Evolutionary conservation across 306 rosid genomes (phyloP).

Genomic region (Notholithocarpus densiflorus): DNA sequence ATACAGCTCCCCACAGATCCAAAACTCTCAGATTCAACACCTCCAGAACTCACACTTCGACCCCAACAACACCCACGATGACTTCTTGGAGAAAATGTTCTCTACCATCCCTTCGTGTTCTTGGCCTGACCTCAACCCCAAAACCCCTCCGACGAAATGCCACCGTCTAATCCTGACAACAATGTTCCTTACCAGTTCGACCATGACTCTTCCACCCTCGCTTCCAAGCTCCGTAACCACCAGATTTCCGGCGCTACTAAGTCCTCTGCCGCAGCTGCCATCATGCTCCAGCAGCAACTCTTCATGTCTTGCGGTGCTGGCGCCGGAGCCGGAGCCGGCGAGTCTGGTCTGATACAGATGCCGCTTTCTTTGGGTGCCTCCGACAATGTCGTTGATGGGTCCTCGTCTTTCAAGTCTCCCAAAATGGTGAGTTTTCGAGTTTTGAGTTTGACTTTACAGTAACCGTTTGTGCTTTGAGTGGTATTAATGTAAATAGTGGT

Average conservation of each 20-base stretch:
- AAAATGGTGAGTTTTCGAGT: constrained; percentile 33
- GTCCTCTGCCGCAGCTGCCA: too few species aligned
- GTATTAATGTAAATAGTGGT: background rate
- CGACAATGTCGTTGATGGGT: constrained; percentile 60
- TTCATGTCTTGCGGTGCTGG: background rate
- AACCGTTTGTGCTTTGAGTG: background rate
- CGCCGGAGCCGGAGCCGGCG: too few species aligned
- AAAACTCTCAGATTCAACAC: constrained; percentile 33
- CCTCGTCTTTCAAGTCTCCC: constrained; percentile 58
- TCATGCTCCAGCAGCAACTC: too few species aligned
- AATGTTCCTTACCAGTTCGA: constrained; percentile 45
- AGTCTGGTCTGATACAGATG: constrained; percentile 43
- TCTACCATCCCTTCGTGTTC: too few species aligned
- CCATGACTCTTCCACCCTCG: constrained; percentile 41
- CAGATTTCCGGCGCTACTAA: constrained; percentile 36
- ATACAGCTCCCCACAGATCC: constrained; percentile 12
- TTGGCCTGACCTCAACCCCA: too few species aligned
- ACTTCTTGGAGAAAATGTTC: too few species aligned
- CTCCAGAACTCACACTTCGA: constrained; percentile 33
- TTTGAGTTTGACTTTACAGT: too few species aligned
- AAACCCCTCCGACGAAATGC: constrained; percentile 25
- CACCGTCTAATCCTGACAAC: constrained; percentile 19
- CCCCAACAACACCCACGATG: too few species aligned
- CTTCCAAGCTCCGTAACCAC: constrained; percentile 70
- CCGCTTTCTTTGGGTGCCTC: constrained; percentile 40